These are phyloP conservation scores for Erodium moschatum DNA, from an alignment of 441 rosid species.

Conservation along the genomic window DNA sequence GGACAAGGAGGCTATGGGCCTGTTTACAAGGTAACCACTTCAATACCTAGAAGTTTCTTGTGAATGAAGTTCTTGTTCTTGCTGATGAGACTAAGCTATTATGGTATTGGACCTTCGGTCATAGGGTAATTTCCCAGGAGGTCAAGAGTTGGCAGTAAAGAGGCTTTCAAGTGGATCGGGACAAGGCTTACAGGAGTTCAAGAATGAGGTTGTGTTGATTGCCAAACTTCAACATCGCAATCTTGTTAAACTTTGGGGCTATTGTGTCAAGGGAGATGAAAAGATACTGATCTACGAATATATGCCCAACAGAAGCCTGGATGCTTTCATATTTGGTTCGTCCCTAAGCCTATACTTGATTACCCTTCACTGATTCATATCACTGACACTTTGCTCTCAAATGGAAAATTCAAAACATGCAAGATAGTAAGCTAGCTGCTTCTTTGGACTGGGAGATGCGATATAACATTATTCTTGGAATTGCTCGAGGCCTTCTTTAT, in stretches of 20 bases:
- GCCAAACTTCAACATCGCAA: conserved; percentile 61
- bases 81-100: not conserved
- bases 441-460: conserved; percentile 40
- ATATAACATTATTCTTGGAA: conserved; percentile 42
- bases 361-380: too few relatives aligned
- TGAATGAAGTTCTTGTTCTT: not conserved
- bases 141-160: conserved; percentile 50
- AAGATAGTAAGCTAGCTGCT: conserved; percentile 31
- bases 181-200: conserved; percentile 54
- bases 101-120: conserved; percentile 4
- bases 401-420: conserved; percentile 9
- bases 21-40: conserved; percentile 39
- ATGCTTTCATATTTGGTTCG: conserved; percentile 48
- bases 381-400: too few relatives aligned
- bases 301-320: conserved; percentile 52
- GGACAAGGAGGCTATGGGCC: conserved; percentile 63
- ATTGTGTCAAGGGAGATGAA: conserved; percentile 40
- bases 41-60: not conserved
- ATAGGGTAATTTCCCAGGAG: conserved; percentile 48
- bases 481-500: conserved; percentile 53
- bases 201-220: conserved; percentile 55
- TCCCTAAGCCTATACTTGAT: not conserved
- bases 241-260: conserved; percentile 53
- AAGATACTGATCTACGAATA: conserved; percentile 46
- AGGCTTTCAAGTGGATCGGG: conserved; percentile 44